Conservation (phyloP, 2,329 filamentous ascomycete genomes). For the Pseudocercospora ulei region DNA sequence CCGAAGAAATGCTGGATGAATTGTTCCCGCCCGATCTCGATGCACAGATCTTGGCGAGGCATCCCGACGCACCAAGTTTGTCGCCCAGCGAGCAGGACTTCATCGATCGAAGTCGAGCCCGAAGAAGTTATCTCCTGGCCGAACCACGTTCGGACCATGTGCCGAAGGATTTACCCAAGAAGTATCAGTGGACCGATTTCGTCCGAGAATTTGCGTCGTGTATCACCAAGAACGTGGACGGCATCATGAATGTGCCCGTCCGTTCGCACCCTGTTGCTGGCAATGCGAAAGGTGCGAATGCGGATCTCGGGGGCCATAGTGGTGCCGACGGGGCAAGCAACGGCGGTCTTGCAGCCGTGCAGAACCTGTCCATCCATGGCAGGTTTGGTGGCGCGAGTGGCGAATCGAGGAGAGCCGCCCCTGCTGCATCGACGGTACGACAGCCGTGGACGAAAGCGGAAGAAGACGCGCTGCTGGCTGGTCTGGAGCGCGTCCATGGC, state of each 20-base stretch:
- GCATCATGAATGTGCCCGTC: constrained; percentile 31
- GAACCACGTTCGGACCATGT: constrained; percentile 39
- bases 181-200: constrained; percentile 56
- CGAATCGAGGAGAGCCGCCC: constrained; percentile 17
- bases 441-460: constrained; percentile 83
- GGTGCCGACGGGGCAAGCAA: constrained; percentile 3
- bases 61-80: constrained; percentile 46
- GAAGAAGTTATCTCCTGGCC: constrained; percentile 49
- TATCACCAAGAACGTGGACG: constrained; percentile 50
- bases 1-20: constrained; percentile 50
- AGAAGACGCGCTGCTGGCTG: constrained; percentile 80
- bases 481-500: constrained; percentile 77
- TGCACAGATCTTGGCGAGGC: constrained; percentile 45
- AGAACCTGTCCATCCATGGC: constrained; percentile 5
- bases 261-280: constrained; percentile 21
- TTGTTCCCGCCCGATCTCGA: constrained; percentile 52
- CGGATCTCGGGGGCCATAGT: constrained; percentile 8
- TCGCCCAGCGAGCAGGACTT: constrained; percentile 53
- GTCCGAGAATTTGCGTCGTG: constrained; percentile 50
- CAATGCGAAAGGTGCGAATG: constrained; percentile 9
- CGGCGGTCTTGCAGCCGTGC: constrained; percentile 6
- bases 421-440: constrained; percentile 35
- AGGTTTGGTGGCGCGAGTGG: constrained; percentile 8
- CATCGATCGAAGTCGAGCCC: constrained; percentile 45
- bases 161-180: constrained; percentile 46